phyloP scores from a whole-genome alignment of 2,329 filamentous ascomycete species.

The Emergomyces africanus region DNA sequence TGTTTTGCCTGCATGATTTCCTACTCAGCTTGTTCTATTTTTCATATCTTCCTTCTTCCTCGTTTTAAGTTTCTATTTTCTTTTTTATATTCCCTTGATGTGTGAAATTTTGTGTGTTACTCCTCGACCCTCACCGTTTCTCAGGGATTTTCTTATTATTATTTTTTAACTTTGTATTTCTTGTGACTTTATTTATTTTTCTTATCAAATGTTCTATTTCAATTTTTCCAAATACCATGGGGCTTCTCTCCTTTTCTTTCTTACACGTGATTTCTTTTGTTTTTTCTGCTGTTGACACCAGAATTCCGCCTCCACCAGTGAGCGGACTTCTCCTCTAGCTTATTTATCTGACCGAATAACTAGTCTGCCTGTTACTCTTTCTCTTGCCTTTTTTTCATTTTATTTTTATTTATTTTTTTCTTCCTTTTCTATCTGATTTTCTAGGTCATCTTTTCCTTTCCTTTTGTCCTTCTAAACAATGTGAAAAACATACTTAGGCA shows the following conservation, averaged over 20 bases:
- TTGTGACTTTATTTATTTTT: not conserved
- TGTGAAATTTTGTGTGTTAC: not conserved
- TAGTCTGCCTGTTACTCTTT: not conserved
- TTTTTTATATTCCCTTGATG: constrained; percentile 7
- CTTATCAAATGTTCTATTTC: not conserved
- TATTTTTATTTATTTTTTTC: not conserved
- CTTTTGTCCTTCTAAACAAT: constrained; percentile 1
- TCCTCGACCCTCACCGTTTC: not conserved
- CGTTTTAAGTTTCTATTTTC: constrained; percentile 13
- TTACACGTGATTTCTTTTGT: not conserved
- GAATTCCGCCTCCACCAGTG: not conserved
- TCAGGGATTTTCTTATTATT: not conserved
- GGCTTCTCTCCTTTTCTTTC: not conserved
- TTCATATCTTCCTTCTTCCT: constrained; percentile 12
- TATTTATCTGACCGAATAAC: not conserved
- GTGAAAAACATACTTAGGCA: not conserved
- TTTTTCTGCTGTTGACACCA: not conserved
- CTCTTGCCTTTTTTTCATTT: not conserved
- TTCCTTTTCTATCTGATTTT: too few species aligned
- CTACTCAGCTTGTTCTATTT: constrained; percentile 23
- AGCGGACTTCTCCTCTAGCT: not conserved
- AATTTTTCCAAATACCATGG: constrained; percentile 5
- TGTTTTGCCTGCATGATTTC: constrained; percentile 23
- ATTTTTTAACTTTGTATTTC: not conserved
- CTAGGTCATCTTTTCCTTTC: not conserved